These are phyloP conservation scores for Scutellaria galericulata DNA, from an alignment of 257 asterid species.

Conservation along the genomic window DNA sequence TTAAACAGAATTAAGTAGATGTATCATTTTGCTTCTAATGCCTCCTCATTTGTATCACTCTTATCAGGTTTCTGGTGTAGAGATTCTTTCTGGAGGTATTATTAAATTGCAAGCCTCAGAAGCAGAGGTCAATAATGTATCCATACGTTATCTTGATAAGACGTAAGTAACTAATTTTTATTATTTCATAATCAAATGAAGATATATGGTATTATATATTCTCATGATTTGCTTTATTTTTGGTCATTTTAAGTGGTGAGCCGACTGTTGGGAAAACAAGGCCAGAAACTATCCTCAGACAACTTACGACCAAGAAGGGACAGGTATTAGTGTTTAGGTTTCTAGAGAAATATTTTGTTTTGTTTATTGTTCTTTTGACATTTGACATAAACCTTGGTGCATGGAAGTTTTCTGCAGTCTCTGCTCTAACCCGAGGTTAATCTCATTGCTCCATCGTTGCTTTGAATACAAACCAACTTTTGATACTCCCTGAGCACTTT, in stretches of 20 bases:
- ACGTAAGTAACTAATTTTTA: slow-evolving; percentile 60
- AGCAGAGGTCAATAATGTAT: slow-evolving; percentile 89
- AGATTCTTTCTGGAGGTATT: slow-evolving; percentile 96
- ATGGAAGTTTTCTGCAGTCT: neutral
- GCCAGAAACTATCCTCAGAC: slow-evolving; percentile 95
- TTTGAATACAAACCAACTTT: slow-evolving; percentile 8
- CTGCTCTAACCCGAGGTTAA: neutral
- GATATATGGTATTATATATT: slow-evolving; percentile 20
- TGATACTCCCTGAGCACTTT: slow-evolving; percentile 7
- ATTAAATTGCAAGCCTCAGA: slow-evolving; percentile 89
- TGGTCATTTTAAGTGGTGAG: slow-evolving; percentile 71
- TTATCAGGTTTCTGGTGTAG: slow-evolving; percentile 88
- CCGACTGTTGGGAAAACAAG: slow-evolving; percentile 89
- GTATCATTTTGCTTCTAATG: slow-evolving; percentile 26
- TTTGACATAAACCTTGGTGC: slow-evolving; percentile 11
- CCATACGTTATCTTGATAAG: slow-evolving; percentile 89
- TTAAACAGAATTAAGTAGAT: neutral
- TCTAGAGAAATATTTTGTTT: slow-evolving; percentile 17
- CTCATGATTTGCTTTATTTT: slow-evolving; percentile 33
- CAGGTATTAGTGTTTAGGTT: slow-evolving; percentile 59
- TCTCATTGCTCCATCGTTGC: slow-evolving; percentile 5
- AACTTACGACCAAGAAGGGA: slow-evolving; percentile 96
- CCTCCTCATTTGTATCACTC: slow-evolving; percentile 18
- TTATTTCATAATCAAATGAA: slow-evolving; percentile 16
- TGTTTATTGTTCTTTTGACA: neutral